Percentiles rank a stretch among this genome's conserved stretches.
phyloP scores from a whole-genome alignment of 768 basidiomycete species.

The Phylloporus rhodoxanthus region DNA sequence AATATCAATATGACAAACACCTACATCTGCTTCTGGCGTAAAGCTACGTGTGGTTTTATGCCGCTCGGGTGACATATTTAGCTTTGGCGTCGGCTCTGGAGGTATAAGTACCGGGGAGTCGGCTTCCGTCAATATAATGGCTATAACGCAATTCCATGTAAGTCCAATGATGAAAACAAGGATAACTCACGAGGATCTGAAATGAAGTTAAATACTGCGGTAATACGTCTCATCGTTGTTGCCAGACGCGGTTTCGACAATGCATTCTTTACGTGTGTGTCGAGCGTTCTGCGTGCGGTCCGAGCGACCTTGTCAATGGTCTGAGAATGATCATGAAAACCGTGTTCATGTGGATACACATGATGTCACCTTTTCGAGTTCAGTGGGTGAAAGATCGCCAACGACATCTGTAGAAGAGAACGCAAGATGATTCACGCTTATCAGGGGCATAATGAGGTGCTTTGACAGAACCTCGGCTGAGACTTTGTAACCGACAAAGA shows the following conservation, averaged over 20 bases:
- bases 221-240: conserved; percentile 63
- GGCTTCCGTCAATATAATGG: conserved; percentile 43
- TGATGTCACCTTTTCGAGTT: conserved; percentile 58
- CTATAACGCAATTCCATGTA: conserved; percentile 32
- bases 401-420: conserved; percentile 58
- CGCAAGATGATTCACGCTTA: conserved; percentile 63
- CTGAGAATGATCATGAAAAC: conserved; percentile 33
- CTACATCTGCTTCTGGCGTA: conserved; percentile 18
- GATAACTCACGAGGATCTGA: conserved; percentile 55
- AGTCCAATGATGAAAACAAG: conserved; percentile 6
- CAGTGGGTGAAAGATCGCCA: conserved; percentile 47
- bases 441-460: conserved; percentile 72
- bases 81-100: conserved; percentile 14
- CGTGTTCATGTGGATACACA: conserved; percentile 1
- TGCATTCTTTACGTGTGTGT: conserved; percentile 68
- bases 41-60: conserved; percentile 1
- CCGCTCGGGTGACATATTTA: conserved; percentile 5
- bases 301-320: conserved; percentile 65
- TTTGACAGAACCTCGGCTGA: conserved; percentile 73
- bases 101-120: conserved; percentile 41
- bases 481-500: conserved; percentile 52
- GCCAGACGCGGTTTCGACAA: conserved; percentile 64
- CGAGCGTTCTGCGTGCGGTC: conserved; percentile 59
- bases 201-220: conserved; percentile 64
- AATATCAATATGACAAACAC: conserved; percentile 7